Base-by-base conservation (phyloP, 805 yeast species). In the Kazachstania martiniae region DNA sequence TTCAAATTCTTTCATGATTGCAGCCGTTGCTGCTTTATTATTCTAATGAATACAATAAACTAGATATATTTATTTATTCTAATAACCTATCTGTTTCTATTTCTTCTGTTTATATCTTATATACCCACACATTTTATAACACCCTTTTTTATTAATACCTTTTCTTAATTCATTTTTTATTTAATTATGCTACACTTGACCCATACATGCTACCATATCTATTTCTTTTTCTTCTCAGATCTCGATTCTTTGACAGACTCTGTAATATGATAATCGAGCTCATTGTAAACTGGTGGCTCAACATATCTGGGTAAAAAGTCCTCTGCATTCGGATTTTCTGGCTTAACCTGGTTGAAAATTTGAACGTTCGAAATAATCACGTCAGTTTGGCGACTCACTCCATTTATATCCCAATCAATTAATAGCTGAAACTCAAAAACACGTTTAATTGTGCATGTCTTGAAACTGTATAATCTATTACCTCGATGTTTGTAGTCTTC, bases 401-500 rank as follows among this genome's bases (percentile, higher is more conserved):
- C 48, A 24, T 37, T 39, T 10, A 51, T 40, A 12, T 41, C 40
- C 56, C 54, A 52, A 35, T 44, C 49, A 10, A 52, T 36, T 12
- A 48, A 18, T 13, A 54, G 33, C 30, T 53, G 57, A 10, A 54
- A 47, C 15, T 44, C 39, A 39, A 48, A 54, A 14, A 35, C 21
- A n/a, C 58, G 34, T 19, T 43, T 39, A 13, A 54, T 51, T 4
- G 53, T 39, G 33, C 59, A 52, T 13, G 49, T 43, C 28, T 42
- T 49, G 25, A 54, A 53, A 35, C 56, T 49, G 34, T 45, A 54
- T 5, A 54, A 32, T 19, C 55, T 37, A 29, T 54, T 54, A 8
- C 59, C 59, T 29, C 55, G 49, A 36, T 54, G 57, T 23, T 38
- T 36, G 32, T 52, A 53, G 31, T 54, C 53, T 27, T 54, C 55